A percentile compares a stretch with the other conserved stretches of the same genome.
Conservation (phyloP, 2,329 filamentous ascomycete species). For the Nectriaceae sp. region DNA sequence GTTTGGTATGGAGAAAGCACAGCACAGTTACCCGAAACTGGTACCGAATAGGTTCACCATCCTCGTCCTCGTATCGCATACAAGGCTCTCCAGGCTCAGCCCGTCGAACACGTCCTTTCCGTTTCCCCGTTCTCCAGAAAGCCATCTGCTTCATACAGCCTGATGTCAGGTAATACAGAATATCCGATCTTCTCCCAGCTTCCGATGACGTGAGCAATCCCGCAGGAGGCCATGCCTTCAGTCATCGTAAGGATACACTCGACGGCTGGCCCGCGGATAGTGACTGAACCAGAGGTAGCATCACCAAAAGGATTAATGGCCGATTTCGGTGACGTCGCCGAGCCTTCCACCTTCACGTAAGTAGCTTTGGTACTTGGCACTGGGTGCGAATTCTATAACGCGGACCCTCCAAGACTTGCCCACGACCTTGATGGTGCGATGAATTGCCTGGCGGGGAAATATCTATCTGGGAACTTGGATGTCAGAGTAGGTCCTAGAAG, state of each 20-base stretch:
- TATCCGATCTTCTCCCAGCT: conserved; percentile 3
- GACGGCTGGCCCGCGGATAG: neutral
- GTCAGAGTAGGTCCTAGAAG: conserved; percentile 7
- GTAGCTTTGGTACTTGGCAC: neutral
- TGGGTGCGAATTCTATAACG: conserved; percentile 1
- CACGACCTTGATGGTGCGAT: conserved; percentile 5
- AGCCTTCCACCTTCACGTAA: neutral
- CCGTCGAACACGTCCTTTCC: conserved; percentile 2
- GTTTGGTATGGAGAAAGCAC: conserved; percentile 4
- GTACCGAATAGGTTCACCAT: neutral
- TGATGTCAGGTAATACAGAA: conserved; percentile 2
- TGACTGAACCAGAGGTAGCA: neutral
- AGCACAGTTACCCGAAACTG: conserved; percentile 2
- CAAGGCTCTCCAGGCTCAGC: neutral
- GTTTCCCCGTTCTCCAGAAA: neutral
- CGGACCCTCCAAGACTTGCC: conserved; percentile 1
- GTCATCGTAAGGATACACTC: neutral
- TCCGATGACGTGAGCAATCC: neutral
- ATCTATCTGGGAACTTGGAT: neutral
- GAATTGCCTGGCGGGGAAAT: neutral
- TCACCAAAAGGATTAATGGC: neutral
- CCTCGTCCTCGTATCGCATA: neutral
- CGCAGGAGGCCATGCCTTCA: neutral
- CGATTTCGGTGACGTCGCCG: neutral
- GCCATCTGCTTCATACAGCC: conserved; percentile 7